Conservation (phyloP, 2,329 filamentous ascomycete species). For the Penicillium sp. region DNA sequence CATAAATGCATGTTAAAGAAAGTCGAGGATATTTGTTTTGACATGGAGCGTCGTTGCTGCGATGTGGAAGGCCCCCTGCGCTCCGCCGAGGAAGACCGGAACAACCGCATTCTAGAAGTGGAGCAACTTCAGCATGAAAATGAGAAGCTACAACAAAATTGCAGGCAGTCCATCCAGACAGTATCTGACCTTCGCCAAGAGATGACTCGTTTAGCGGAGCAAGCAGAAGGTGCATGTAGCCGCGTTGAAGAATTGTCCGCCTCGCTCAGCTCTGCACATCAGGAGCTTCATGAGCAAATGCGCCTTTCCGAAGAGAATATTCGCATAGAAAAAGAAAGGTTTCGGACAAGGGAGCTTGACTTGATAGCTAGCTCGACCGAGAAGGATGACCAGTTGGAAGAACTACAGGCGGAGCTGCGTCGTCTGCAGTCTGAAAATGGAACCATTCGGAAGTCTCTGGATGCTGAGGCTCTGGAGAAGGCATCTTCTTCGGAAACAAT, state of each 20-base stretch:
- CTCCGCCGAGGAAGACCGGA: conserved; percentile 40
- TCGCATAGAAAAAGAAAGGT: conserved; percentile 31
- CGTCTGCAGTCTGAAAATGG: conserved; percentile 26
- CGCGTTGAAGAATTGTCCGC: conserved; percentile 43
- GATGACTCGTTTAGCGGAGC: conserved; percentile 38
- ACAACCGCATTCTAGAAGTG: conserved; percentile 39
- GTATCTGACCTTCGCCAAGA: conserved; percentile 47
- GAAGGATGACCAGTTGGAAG: conserved; percentile 51
- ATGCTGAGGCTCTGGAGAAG: conserved; percentile 29
- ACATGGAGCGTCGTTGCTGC: conserved; percentile 61
- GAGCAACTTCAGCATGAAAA: conserved; percentile 40
- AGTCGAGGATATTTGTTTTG: conserved; percentile 58
- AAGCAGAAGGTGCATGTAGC: conserved; percentile 43
- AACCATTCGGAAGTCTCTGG: conserved; percentile 23
- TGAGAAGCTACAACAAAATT: conserved; percentile 41
- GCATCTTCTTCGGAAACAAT: conserved; percentile 25
- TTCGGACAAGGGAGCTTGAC: conserved; percentile 47
- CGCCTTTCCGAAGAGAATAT: conserved; percentile 35
- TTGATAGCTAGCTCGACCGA: conserved; percentile 47
- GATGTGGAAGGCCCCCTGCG: conserved; percentile 59
- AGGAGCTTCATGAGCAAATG: conserved; percentile 43
- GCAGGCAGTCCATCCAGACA: conserved; percentile 39
- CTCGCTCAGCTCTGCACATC: conserved; percentile 36
- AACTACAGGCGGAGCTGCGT: conserved; percentile 42
- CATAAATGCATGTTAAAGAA: conserved; percentile 53